Percentiles rank a stretch among this genome's conserved stretches.
Conservation (phyloP, 78 protist species). For the Cyanophora paradoxa region DNA sequence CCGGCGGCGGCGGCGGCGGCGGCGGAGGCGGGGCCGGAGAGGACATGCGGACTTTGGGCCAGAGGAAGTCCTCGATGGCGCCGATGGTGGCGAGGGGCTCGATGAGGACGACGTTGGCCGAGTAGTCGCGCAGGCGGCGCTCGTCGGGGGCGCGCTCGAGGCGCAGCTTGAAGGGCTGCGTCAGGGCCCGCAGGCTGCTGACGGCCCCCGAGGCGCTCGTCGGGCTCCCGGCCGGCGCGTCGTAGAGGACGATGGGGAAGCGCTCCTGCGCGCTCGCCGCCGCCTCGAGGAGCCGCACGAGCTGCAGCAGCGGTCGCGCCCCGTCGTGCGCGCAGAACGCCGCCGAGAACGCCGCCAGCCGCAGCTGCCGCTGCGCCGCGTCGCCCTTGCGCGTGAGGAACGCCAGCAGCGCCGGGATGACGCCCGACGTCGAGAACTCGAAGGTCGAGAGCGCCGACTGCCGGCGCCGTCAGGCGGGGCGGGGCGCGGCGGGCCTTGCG, state of each 20-base stretch:
- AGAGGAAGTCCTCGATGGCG: constrained; percentile 60
- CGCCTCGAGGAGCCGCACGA: constrained; percentile 17
- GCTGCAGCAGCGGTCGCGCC: neutral
- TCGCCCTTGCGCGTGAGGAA: neutral
- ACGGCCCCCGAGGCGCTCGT: too few species aligned
- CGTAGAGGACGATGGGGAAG: constrained; percentile 10
- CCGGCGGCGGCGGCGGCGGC: neutral
- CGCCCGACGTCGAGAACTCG: neutral
- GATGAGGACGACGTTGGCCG: constrained; percentile 43
- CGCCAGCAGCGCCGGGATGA: neutral
- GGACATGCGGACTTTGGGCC: constrained; percentile 50
- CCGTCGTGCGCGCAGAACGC: neutral
- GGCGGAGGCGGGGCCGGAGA: too few species aligned
- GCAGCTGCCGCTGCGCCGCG: neutral
- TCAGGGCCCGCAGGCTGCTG: neutral
- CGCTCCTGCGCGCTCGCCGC: constrained; percentile 5
- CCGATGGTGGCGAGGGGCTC: constrained; percentile 63
- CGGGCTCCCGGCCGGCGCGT: neutral
- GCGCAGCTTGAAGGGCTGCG: constrained; percentile 38
- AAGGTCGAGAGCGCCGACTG: neutral
- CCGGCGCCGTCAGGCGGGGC: too few species aligned
- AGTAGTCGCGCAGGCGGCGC: constrained; percentile 3
- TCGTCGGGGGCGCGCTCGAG: constrained; percentile 1
- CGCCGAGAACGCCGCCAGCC: neutral
- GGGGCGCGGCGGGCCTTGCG: too few species aligned